Base-by-base conservation (phyloP, 1,139 yeast genomes). In the Kurtzmaniella quercitrusa region DNA sequence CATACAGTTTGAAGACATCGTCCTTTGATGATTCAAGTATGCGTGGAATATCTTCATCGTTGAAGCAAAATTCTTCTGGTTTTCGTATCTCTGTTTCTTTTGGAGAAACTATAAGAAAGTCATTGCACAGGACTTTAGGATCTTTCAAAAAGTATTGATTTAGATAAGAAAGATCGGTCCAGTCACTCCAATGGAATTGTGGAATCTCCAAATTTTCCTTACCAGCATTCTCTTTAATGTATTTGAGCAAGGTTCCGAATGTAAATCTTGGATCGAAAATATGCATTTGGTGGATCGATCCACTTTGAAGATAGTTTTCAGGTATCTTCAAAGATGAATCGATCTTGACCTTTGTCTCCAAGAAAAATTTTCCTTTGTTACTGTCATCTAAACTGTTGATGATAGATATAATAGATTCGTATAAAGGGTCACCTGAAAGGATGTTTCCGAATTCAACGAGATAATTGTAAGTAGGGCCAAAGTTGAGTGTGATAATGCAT, bases 141-240 rank as follows among this genome's bases (percentile, higher is more conserved):
- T 47, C 44, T 5, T 40, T 44, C 20, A 56, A 48, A 18, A 48
- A 49, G 42, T 50, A 50, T n/a, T 51, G 42, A 38, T 64, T 53
- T 16, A 68, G 49, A 4, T 37, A 36, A 4, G 69, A 53, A 44
- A 65, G 49, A 46, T 67, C 68, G 6, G 52, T 50, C 51, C 60
- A 68, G 47, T 68, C 74, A 17, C 60, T 54, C 73, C 73, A 68
- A 47, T 68, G 71, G 49, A 68, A 68, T 34, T 48, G 50, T 0
- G 70, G 63, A 7, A 64, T 15, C 14, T 37, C 16, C 6, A 36
- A 54, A 23, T 32, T 40, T 43, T 35, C 45, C 39, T 2, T 47
- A 36, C 33, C 26, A 7, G 42, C 17, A 6, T 44, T 45, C 14
- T 36, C 18, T n/a, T 41, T 15, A 22, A 65, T 42, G 44, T 61